Evolutionary conservation across 495 filamentous ascomycete genomes (phyloP).

Genomic region (Amniculicola lignicola): DNA sequence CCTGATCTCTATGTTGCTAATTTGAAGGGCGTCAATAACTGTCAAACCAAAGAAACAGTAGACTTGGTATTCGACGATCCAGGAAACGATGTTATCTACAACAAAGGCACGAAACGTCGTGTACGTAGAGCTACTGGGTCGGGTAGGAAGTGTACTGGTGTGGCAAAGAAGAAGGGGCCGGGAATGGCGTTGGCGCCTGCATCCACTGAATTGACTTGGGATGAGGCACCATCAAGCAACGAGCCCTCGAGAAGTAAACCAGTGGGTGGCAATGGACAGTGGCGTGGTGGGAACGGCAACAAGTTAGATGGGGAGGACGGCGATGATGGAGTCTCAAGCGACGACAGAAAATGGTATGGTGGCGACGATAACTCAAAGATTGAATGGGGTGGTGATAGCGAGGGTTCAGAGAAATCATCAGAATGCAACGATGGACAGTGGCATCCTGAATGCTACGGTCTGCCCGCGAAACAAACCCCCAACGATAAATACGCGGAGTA

Average conservation of each 20-base stretch:
- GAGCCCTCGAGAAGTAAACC: too few relatives aligned
- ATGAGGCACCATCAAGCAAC: background rate
- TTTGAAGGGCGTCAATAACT: constrained; percentile 47
- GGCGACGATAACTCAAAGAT: background rate
- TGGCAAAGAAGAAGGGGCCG: background rate
- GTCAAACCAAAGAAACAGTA: constrained; percentile 51
- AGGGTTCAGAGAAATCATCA: background rate
- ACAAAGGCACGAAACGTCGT: constrained; percentile 20
- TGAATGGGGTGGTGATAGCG: background rate
- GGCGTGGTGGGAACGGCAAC: background rate
- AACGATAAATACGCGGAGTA: background rate
- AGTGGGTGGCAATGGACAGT: background rate
- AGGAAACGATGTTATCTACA: constrained; percentile 56
- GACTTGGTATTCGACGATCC: constrained; percentile 71
- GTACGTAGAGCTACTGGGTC: constrained; percentile 26
- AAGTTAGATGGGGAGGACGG: background rate
- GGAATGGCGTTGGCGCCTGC: background rate
- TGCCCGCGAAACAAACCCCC: background rate
- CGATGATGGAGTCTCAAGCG: too few relatives aligned
- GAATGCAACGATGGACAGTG: constrained; percentile 4
- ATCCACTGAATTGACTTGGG: background rate
- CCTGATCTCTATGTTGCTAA: constrained; percentile 62
- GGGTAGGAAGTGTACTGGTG: constrained; percentile 7
- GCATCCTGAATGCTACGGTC: constrained; percentile 14
- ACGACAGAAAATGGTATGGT: constrained; percentile 14